Percentiles rank a stretch among this genome's conserved stretches.
These are phyloP conservation scores for Discostella stelligeroides DNA, from an alignment of 108 stramenopile genomes.

Conservation along the genomic window DNA sequence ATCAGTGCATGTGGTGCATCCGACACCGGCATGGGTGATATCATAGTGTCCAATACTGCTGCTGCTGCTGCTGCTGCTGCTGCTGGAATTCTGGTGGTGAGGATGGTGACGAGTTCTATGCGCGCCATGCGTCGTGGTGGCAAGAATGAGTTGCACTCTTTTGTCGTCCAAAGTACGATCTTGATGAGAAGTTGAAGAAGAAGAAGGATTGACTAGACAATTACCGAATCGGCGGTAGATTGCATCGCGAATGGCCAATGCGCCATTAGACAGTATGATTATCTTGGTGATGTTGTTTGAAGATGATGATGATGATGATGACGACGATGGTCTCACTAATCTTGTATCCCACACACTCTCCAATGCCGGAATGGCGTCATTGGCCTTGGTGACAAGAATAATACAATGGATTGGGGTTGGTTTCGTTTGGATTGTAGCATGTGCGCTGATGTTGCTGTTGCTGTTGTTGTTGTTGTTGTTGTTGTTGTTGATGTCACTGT, in stretches of 20 bases:
- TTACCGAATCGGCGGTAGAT: slow-evolving; percentile 15
- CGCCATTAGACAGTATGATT: slow-evolving; percentile 50
- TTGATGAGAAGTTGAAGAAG: too few relatives aligned
- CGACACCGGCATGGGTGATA: slow-evolving; percentile 42
- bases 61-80: not conserved
- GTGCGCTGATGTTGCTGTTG: too few relatives aligned
- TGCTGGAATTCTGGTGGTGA: not conserved
- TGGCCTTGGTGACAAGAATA: too few relatives aligned
- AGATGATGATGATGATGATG: not conserved
- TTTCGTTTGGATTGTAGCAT: too few relatives aligned
- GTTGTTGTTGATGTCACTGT: too few relatives aligned
- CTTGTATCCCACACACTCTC: too few relatives aligned
- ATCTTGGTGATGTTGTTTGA: slow-evolving; percentile 10
- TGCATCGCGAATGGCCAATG: slow-evolving; percentile 44
- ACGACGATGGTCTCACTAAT: too few relatives aligned
- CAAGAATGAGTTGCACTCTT: slow-evolving; percentile 29
- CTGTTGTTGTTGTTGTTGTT: too few relatives aligned
- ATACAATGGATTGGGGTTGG: too few relatives aligned
- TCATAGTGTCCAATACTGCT: slow-evolving; percentile 10
- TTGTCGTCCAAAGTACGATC: too few relatives aligned
- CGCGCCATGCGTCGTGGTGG: slow-evolving; percentile 50
- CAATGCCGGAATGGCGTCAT: too few relatives aligned
- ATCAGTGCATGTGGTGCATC: slow-evolving; percentile 31
- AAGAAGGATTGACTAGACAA: not conserved
- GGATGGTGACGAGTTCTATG: slow-evolving; percentile 10